Evolutionary conservation across 129 eudicot species (phyloP), one percentile per base, ranked within the genome.

Genomic region (Calendula officinalis): DNA sequence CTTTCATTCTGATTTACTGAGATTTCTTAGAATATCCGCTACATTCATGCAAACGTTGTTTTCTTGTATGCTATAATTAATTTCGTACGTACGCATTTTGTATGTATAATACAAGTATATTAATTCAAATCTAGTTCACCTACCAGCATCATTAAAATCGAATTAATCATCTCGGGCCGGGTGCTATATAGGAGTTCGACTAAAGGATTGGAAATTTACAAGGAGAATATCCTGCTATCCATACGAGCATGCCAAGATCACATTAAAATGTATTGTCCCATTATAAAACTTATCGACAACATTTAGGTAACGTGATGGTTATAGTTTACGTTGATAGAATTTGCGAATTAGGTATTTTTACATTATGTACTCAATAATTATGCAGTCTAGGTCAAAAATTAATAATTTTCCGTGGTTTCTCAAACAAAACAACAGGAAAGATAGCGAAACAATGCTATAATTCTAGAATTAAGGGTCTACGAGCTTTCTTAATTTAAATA

Each of bases 1-100:
- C 78, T 74, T 82, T 82, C 76, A 55, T 66, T 78, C 64, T 56
- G 81, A 78, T 58, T 16, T 34, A 47, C 67, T 51, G 51, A 66
- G 48, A 56, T 67, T 75, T 72, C 61, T 82, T 67, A 64, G 55
- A 40, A 39, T 54, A 51, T 60, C 70, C 66, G 57, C 17, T 81
- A 55, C 54, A 62, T 62, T 55, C 63, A 78, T 60, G 52, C 78
- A 75, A 50, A 44, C n/a, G 55, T 71, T 66, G 78, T 52, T 70
- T 75, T 75, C 73, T 53, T 71, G 41, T 68, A 72, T 55, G 50
- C 84, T 83, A 76, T 33, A 75, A 36, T 63, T 56, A 43, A 68
- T 60, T 72, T 68, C 30, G 30, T 53, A n/a, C 9, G 56, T 60
- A 64, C 12, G 35, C 54, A 37, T 58, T 13, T 8, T 59, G 13